Base-by-base conservation (phyloP, 129 eudicot genomes). In the Centaurea solstitialis region DNA sequence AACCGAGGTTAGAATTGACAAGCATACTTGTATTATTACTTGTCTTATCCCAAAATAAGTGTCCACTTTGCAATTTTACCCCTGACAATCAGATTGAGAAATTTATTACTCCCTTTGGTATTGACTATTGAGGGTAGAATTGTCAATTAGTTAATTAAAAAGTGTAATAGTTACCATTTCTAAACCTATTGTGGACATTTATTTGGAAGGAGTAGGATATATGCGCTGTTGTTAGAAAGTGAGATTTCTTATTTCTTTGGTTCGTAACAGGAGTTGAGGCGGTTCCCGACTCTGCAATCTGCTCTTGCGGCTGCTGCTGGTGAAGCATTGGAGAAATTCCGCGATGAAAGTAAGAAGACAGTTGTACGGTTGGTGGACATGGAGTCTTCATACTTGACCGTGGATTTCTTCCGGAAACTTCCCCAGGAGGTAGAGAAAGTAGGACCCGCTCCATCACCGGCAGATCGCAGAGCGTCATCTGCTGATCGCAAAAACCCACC, bases 381-480 rank as follows among this genome's bases (percentile, higher is more conserved):
- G 94, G 94, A 90, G 68, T 82, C 92, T 5, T 81, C 89, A 39
- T 90, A 90, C 79, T 76, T 88, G 73, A 88, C 92, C 8, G 90
- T 87, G 1, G 94, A 90, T 80, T 90, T 88, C 87, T 88, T 90
- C 82, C 86, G 92, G 50, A 88, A 86, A 38, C 94, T 88, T 59
- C 90, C 92, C 5, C 90, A 84, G 75, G 94, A 90, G 80, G 81
- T 78, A 12, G 92, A 86, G 64, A 86, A n/a, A 33, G 79, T 66
- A 30, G 91, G 87, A 3, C 86, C 82, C 7, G 41, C 68, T 6
- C 86, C 82, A 28, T 78, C 86, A 30, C 86, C 82, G 10, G 78
- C 35, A 28, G 86, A 83, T 67, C 86, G 86, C 33, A 61, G 86
- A 45, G 61, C 86, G 61, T 77, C 86, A 77, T 77, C 86, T 5